Conservation (phyloP, 345 rosid genomes). For the Garcia nutans region DNA sequence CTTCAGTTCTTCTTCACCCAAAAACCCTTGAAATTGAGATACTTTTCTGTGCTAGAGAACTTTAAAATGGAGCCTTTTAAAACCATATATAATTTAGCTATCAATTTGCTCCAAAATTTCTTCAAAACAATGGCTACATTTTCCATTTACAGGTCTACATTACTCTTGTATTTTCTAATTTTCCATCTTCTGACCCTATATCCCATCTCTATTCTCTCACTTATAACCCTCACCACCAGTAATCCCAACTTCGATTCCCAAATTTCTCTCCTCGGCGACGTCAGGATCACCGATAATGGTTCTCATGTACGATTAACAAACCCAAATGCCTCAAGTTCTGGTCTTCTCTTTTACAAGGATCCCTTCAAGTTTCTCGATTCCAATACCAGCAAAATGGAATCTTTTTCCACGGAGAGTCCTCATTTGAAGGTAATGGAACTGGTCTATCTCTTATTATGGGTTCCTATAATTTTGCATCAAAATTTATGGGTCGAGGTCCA, state of each 20-base stretch:
- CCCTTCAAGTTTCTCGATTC: constrained; percentile 38
- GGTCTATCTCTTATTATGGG: constrained; percentile 44
- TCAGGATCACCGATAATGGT: constrained; percentile 23
- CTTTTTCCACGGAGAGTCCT: constrained; percentile 47
- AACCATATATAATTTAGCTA: not conserved
- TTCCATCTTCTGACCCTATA: constrained; percentile 21
- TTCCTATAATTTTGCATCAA: constrained; percentile 30
- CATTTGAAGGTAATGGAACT: constrained; percentile 38
- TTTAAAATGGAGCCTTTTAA: not conserved
- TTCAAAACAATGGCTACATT: constrained; percentile 25
- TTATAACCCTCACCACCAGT: constrained; percentile 19
- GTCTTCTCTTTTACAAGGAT: constrained; percentile 29
- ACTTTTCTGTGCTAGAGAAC: too few species aligned
- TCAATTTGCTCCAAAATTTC: not conserved
- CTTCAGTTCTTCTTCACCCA: not conserved
- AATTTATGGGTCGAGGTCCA: constrained; percentile 30
- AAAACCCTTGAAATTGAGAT: not conserved
- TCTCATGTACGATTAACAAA: constrained; percentile 32
- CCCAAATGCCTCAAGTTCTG: constrained; percentile 33
- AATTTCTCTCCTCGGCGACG: constrained; percentile 40
- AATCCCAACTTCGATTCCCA: constrained; percentile 34
- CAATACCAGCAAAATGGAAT: constrained; percentile 17
- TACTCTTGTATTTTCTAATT: constrained; percentile 11
- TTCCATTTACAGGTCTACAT: not conserved
- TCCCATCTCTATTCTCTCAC: constrained; percentile 20